Evolutionary conservation across 805 yeast genomes (phyloP).

Genomic region (Clavispora phyllophila): DNA sequence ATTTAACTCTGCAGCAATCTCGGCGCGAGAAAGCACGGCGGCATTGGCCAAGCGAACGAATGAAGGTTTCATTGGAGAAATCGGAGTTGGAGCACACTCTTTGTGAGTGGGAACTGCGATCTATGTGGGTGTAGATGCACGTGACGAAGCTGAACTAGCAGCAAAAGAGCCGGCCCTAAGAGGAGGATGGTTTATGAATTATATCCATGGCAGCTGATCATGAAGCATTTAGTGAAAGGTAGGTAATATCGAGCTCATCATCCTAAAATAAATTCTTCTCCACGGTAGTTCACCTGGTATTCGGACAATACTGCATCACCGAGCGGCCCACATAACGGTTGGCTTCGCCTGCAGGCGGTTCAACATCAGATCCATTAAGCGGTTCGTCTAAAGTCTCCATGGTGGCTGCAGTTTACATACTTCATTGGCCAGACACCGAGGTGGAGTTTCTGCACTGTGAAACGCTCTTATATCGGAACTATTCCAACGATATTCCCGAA

Average conservation of each 20-base stretch:
- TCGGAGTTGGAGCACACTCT: too few relatives aligned
- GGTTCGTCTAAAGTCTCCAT: conserved; percentile 10
- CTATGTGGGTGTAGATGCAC: background rate
- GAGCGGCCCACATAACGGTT: background rate
- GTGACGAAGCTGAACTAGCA: too few relatives aligned
- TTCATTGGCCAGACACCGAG: conserved; percentile 30
- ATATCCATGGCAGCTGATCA: too few relatives aligned
- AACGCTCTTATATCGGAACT: conserved; percentile 30
- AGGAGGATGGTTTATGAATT: too few relatives aligned
- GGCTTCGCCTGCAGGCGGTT: background rate
- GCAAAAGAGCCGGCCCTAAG: too few relatives aligned
- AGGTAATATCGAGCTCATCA: too few relatives aligned
- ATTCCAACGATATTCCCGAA: conserved; percentile 27
- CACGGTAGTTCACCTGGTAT: too few relatives aligned
- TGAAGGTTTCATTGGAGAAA: background rate
- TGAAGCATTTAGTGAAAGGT: too few relatives aligned
- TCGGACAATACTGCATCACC: background rate
- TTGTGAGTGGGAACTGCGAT: background rate
- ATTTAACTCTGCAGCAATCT: conserved; percentile 18
- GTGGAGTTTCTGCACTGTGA: conserved; percentile 22
- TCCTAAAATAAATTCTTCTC: too few relatives aligned
- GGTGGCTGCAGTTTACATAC: conserved; percentile 36
- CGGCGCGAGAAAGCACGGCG: conserved; percentile 1
- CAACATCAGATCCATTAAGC: background rate
- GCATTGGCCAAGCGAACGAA: background rate